phyloP scores from a whole-genome alignment of 805 yeast species.

The Saccharomycopsis sp. region DNA sequence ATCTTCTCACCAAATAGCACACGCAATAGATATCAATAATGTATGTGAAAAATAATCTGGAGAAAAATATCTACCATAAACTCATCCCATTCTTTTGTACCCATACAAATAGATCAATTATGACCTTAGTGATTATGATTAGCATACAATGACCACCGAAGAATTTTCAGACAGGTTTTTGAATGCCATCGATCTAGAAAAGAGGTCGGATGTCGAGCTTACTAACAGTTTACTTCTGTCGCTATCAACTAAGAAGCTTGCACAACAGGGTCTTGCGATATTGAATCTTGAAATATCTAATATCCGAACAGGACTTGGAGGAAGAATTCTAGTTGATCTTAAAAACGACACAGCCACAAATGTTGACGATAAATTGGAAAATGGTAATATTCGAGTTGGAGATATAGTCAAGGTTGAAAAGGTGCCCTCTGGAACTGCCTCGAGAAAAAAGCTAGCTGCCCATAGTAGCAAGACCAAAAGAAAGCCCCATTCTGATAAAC shows the following conservation, averaged over 20 bases:
- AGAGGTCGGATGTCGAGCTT: slow-evolving; percentile 45
- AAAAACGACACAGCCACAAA: slow-evolving; percentile 42
- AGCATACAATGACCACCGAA: slow-evolving; percentile 14
- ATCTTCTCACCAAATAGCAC: no score
- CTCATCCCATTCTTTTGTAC: no score
- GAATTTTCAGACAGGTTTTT: slow-evolving; percentile 34
- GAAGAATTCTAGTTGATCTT: slow-evolving; percentile 62
- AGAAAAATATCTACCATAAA: no score
- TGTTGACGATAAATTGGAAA: slow-evolving; percentile 32
- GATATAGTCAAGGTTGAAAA: slow-evolving; percentile 65
- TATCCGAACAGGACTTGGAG: slow-evolving; percentile 72
- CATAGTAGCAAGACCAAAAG: slow-evolving; percentile 17
- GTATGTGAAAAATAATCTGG: no score
- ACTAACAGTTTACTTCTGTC: slow-evolving; percentile 38
- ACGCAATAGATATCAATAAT: no score
- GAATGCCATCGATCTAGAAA: slow-evolving; percentile 40
- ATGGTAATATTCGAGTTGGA: slow-evolving; percentile 60
- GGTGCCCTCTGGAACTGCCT: slow-evolving; percentile 30
- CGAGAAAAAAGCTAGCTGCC: slow-evolving; percentile 16
- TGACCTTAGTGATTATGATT: no score
- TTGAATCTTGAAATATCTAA: slow-evolving; percentile 56
- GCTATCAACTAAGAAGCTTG: slow-evolving; percentile 59
- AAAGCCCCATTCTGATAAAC: slow-evolving; percentile 28
- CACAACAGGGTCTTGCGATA: slow-evolving; percentile 67
- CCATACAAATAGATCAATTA: no score